Evolutionary conservation across 352 stramenopile genomes (phyloP).

Genomic region (Aphanomyces astaci): DNA sequence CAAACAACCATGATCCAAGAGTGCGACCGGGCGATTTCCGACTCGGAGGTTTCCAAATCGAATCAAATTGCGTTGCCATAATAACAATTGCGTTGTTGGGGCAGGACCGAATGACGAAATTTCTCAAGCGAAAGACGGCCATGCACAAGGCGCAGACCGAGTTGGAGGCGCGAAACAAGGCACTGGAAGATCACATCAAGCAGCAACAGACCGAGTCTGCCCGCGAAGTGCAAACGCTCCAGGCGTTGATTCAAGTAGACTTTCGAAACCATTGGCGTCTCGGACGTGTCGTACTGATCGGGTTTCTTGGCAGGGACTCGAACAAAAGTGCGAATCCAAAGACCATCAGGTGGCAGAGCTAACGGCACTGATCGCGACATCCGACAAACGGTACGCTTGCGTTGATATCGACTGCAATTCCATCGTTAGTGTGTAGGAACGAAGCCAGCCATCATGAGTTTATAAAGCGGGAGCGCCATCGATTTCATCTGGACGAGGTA

Average conservation of each 20-base stretch:
- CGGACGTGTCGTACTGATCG: too few relatives aligned
- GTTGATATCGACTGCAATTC: too few relatives aligned
- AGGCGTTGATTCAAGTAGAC: background rate
- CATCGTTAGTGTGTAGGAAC: too few relatives aligned
- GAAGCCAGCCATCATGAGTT: constrained; percentile 34
- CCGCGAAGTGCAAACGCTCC: background rate
- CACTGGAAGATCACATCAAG: constrained; percentile 8
- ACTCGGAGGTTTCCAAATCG: constrained; percentile 29
- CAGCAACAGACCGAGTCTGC: constrained; percentile 1
- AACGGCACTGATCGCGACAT: constrained; percentile 11
- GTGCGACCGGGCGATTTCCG: constrained; percentile 47
- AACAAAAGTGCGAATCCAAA: constrained; percentile 6
- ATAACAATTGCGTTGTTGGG: too few relatives aligned
- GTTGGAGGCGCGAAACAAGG: background rate
- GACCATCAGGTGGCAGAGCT: constrained; percentile 18
- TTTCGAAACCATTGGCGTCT: too few relatives aligned
- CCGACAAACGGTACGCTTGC: background rate
- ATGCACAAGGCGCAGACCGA: constrained; percentile 9
- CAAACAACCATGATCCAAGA: constrained; percentile 72
- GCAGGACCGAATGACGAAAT: constrained; percentile 14
- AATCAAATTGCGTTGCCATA: too few relatives aligned
- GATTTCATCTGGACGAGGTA: constrained; percentile 44
- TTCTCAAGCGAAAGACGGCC: constrained; percentile 17
- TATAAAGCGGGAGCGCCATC: constrained; percentile 31
- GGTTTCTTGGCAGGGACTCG: too few relatives aligned